phyloP scores from a whole-genome alignment of 2,329 filamentous ascomycete genomes.

The Aspergillus alliaceus region DNA sequence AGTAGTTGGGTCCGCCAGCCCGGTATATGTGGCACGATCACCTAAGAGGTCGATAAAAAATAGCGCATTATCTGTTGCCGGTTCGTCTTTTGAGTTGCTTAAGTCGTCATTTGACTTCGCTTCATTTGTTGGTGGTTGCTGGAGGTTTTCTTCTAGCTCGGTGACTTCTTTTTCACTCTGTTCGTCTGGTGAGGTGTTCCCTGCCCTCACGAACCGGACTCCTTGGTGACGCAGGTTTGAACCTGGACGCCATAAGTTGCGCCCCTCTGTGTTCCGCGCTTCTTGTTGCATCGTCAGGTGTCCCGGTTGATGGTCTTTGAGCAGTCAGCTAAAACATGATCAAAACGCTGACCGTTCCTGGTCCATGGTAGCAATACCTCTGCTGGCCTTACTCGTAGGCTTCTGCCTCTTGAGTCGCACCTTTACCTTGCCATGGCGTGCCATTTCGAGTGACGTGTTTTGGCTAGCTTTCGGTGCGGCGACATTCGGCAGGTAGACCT shows the following conservation, averaged over 20 bases:
- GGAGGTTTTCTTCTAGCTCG: conserved; percentile 13
- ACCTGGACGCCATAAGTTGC: conserved; percentile 49
- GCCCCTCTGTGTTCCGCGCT: conserved; percentile 57
- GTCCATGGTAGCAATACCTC: conserved; percentile 1
- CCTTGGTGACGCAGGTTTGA: conserved; percentile 55
- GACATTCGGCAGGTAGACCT: too few species aligned
- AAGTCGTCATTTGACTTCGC: background rate
- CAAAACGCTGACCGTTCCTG: background rate
- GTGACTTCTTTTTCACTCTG: background rate
- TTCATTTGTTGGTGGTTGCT: background rate
- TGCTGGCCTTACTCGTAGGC: background rate
- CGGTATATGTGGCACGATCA: conserved; percentile 26
- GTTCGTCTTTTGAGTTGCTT: background rate
- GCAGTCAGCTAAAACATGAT: conserved; percentile 5
- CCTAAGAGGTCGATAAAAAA: conserved; percentile 17
- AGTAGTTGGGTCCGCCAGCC: conserved; percentile 28
- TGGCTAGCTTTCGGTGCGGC: background rate
- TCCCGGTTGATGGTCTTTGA: conserved; percentile 18
- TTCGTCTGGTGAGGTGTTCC: conserved; percentile 42
- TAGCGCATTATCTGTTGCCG: background rate
- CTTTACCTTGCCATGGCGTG: conserved; percentile 19
- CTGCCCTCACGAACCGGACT: conserved; percentile 63
- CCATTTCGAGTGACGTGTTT: conserved; percentile 9
- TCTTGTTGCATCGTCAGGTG: conserved; percentile 56
- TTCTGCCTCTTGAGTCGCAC: conserved; percentile 10